phyloP scores from a whole-genome alignment of 164 flowering plant species.

The Tetracentron sinense region DNA sequence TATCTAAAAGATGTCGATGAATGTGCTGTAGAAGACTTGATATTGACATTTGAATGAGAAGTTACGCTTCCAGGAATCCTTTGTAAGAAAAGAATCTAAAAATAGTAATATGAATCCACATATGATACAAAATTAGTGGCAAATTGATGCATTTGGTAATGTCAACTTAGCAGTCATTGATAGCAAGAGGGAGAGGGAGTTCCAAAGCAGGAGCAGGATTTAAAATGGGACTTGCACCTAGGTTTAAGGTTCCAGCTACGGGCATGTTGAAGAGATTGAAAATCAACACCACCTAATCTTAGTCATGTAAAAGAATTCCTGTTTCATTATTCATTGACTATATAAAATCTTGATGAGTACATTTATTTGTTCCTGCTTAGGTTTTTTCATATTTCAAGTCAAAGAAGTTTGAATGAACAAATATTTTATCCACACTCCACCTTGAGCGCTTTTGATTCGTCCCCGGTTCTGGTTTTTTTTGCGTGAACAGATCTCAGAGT shows the following conservation, averaged over 20 bases:
- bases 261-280: background rate
- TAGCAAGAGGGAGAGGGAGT: too few relatives aligned
- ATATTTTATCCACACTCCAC: background rate
- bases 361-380: background rate
- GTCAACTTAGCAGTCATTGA: background rate
- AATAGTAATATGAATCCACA: background rate
- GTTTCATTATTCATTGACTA: background rate
- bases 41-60: too few relatives aligned
- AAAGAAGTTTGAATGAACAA: slow-evolving; percentile 1
- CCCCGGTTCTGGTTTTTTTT: background rate
- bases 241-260: background rate
- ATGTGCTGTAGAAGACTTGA: too few relatives aligned
- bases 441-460: background rate
- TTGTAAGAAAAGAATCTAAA: too few relatives aligned
- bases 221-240: background rate
- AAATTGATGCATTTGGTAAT: background rate
- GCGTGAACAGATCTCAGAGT: slow-evolving; percentile 1
- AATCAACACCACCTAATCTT: too few relatives aligned
- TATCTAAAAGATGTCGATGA: background rate
- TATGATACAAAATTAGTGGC: background rate
- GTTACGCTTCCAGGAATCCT: too few relatives aligned
- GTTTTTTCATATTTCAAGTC: background rate
- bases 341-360: background rate
- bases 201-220: background rate
- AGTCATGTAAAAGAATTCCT: too few relatives aligned